A percentile compares a stretch with the other conserved stretches of the same genome.
These are phyloP conservation scores for Glonium stellatum DNA, from an alignment of 495 filamentous ascomycete species.

Conservation along the genomic window DNA sequence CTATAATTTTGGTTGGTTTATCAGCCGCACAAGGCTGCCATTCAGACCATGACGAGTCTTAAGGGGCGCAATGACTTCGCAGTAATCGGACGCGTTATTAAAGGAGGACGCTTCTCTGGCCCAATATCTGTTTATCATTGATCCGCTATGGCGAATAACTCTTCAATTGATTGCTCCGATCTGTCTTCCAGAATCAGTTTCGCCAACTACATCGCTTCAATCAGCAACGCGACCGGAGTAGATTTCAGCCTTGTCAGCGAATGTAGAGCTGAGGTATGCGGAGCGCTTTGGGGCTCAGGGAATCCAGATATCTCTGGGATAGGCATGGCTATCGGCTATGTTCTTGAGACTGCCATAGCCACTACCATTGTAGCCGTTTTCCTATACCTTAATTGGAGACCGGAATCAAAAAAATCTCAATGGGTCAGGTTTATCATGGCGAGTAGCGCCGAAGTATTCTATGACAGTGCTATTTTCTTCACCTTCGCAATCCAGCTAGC, in stretches of 20 bases:
- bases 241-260: conserved; percentile 4
- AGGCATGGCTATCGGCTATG: conserved; percentile 8
- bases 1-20: too few species aligned
- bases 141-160: neutral
- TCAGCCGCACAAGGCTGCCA: too few species aligned
- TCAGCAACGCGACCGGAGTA: neutral
- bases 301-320: conserved; percentile 5
- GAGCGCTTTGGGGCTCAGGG: conserved; percentile 6
- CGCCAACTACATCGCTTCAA: neutral
- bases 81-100: too few species aligned
- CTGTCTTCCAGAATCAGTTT: neutral
- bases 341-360: neutral
- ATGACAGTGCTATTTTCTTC: conserved; percentile 35
- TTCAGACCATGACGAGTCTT: too few species aligned
- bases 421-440: neutral
- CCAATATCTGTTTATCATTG: too few species aligned
- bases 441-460: conserved; percentile 11
- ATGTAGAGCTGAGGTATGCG: conserved; percentile 7
- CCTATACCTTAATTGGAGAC: neutral
- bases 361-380: neutral
- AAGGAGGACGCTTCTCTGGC: too few species aligned
- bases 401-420: neutral
- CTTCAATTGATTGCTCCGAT: neutral
- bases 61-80: too few species aligned
- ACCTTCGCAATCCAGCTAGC: conserved; percentile 36